These are phyloP conservation scores for Kodamaea jinghongensis DNA, from an alignment of 805 yeast species.

Conservation along the genomic window DNA sequence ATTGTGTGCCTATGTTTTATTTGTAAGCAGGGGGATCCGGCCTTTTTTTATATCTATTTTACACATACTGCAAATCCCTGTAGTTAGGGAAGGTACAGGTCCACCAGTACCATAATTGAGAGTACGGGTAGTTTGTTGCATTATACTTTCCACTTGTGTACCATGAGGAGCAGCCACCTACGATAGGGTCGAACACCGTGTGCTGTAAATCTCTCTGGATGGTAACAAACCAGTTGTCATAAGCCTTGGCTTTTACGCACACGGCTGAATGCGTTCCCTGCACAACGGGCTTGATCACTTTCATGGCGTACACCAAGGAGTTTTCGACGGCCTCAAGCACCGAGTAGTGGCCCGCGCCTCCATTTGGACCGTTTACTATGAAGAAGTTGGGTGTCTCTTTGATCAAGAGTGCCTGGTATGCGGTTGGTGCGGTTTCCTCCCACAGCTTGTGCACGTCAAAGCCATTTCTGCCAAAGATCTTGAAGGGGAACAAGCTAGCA, in stretches of 20 bases:
- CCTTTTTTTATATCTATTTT: neutral
- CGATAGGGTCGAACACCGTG: constrained; percentile 27
- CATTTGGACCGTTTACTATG: constrained; percentile 37
- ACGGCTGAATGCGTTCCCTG: constrained; percentile 26
- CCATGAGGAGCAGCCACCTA: constrained; percentile 44
- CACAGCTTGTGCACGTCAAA: constrained; percentile 21
- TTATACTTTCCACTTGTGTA: constrained; percentile 27
- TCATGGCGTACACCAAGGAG: constrained; percentile 21
- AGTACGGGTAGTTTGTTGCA: constrained; percentile 34
- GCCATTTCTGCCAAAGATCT: constrained; percentile 27
- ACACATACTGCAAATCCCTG: constrained; percentile 17
- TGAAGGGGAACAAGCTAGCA: constrained; percentile 16
- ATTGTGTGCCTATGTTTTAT: no score
- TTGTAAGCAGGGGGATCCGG: no score
- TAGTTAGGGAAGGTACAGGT: constrained; percentile 23
- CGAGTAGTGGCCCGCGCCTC: constrained; percentile 41
- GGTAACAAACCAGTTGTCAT: constrained; percentile 31
- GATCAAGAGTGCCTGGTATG: constrained; percentile 33
- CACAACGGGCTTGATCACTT: constrained; percentile 24
- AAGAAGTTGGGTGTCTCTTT: constrained; percentile 35
- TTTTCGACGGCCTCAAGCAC: constrained; percentile 38
- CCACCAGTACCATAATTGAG: constrained; percentile 33
- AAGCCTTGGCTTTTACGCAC: constrained; percentile 27
- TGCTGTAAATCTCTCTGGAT: constrained; percentile 23
- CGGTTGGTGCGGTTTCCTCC: constrained; percentile 29